A percentile compares a stretch with the other conserved stretches of the same genome.
phyloP scores from a whole-genome alignment of 768 basidiomycete species.

The Lactarius pseudohatsudake region DNA sequence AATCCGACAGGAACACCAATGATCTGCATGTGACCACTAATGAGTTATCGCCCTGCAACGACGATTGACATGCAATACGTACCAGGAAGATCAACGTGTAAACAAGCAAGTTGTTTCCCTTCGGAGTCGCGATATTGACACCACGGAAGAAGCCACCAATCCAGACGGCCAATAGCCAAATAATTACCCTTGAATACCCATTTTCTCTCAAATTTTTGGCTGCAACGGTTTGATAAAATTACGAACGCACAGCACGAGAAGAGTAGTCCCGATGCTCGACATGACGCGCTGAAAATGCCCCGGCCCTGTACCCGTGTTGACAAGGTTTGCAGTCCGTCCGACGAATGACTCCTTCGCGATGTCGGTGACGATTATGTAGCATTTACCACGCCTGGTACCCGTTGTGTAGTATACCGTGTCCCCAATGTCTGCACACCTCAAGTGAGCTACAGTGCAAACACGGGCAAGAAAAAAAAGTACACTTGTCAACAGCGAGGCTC shows the following conservation, averaged over 20 bases:
- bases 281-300: conserved; percentile 51
- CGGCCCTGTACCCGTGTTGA: conserved; percentile 40
- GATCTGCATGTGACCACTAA: conserved; percentile 32
- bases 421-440: conserved; percentile 32
- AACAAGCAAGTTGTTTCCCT: conserved; percentile 46
- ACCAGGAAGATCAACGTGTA: conserved; percentile 45
- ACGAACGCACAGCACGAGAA: conserved; percentile 39
- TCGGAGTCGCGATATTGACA: conserved; percentile 41
- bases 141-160: conserved; percentile 45
- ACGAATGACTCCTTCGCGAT: conserved; percentile 45
- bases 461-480: conserved; percentile 8
- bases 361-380: conserved; percentile 40
- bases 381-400: conserved; percentile 40
- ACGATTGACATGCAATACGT: neutral
- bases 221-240: neutral
- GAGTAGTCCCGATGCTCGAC: conserved; percentile 43
- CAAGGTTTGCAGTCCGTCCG: conserved; percentile 46
- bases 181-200: conserved; percentile 35
- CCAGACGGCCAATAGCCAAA: conserved; percentile 45
- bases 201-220: neutral
- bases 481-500: conserved; percentile 48
- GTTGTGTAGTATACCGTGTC: conserved; percentile 45
- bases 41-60: neutral
- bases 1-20: conserved; percentile 51
- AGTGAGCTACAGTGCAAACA: neutral